Conservation (phyloP, 768 basidiomycete species). For the Boletus sp. region DNA sequence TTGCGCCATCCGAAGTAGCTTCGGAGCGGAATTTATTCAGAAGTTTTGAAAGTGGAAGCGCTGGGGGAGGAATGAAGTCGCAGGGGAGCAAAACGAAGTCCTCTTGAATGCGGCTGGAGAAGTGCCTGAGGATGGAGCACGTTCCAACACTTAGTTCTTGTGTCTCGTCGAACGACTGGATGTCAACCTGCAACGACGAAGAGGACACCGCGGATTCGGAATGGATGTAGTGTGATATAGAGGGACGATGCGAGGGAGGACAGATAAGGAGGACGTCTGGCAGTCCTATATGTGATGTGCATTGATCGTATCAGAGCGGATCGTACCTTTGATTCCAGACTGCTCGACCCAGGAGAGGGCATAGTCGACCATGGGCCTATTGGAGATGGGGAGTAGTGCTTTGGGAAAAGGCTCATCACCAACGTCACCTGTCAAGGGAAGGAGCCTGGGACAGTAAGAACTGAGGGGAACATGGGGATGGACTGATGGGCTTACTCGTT, state of each 20-base stretch:
- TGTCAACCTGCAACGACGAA: slow-evolving; percentile 66
- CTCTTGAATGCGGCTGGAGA: slow-evolving; percentile 68
- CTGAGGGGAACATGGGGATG: neutral
- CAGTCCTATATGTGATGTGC: slow-evolving; percentile 7
- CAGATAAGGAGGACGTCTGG: slow-evolving; percentile 86
- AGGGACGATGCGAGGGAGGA: slow-evolving; percentile 67
- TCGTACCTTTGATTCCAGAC: slow-evolving; percentile 75
- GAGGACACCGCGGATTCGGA: slow-evolving; percentile 63
- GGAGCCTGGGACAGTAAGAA: slow-evolving; percentile 46
- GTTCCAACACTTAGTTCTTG: slow-evolving; percentile 65
- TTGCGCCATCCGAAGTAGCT: slow-evolving; percentile 54
- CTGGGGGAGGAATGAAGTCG: slow-evolving; percentile 79
- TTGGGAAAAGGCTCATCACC: slow-evolving; percentile 85
- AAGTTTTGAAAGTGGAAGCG: slow-evolving; percentile 63
- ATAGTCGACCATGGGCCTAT: slow-evolving; percentile 84
- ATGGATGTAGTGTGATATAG: slow-evolving; percentile 81
- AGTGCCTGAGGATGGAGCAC: slow-evolving; percentile 71
- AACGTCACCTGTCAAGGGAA: slow-evolving; percentile 71
- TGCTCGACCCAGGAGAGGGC: slow-evolving; percentile 83
- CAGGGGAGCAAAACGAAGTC: slow-evolving; percentile 92
- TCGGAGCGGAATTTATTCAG: slow-evolving; percentile 83
- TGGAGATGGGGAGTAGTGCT: slow-evolving; percentile 82
- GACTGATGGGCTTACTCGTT: slow-evolving; percentile 57
- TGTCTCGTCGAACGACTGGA: slow-evolving; percentile 79
- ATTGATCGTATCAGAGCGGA: neutral